Evolutionary conservation across 371 early-diverging fungal genomes (phyloP).

Genomic region (Mucor lusitanicus): DNA sequence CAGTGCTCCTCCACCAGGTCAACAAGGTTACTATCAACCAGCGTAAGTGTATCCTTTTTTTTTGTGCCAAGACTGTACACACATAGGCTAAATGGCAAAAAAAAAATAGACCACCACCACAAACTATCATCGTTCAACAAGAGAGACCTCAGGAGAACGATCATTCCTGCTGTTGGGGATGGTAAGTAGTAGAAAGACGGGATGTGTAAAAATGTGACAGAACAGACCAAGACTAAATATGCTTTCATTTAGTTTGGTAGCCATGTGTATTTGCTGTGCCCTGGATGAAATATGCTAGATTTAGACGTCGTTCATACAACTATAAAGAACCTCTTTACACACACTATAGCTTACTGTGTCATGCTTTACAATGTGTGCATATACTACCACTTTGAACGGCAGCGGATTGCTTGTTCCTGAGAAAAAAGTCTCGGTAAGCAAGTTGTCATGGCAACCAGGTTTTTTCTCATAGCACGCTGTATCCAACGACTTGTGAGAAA

Average conservation of each 20-base stretch:
- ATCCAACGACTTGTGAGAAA: no score
- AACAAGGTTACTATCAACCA: slow-evolving; percentile 16
- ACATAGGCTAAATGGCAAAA: not conserved
- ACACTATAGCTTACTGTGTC: no score
- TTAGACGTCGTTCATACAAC: not conserved
- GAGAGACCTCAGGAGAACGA: slow-evolving; percentile 14
- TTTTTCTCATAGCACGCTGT: no score
- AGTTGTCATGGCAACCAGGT: no score
- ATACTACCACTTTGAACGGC: no score
- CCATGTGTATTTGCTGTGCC: slow-evolving; percentile 22
- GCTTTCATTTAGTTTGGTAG: slow-evolving; percentile 4
- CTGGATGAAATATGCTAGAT: slow-evolving; percentile 17
- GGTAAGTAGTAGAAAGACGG: slow-evolving; percentile 1
- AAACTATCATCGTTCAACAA: slow-evolving; percentile 22
- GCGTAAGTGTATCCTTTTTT: not conserved
- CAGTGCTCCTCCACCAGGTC: slow-evolving; percentile 7
- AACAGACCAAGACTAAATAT: not conserved
- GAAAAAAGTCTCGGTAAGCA: no score
- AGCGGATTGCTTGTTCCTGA: no score
- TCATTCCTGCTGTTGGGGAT: slow-evolving; percentile 20
- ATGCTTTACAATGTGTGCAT: no score
- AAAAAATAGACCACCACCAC: slow-evolving; percentile 13
- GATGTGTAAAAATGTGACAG: not conserved
- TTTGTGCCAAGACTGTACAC: not conserved
- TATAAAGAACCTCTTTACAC: no score